phyloP scores from a whole-genome alignment of 2,329 filamentous ascomycete genomes.

The Epichloe uncinata region DNA sequence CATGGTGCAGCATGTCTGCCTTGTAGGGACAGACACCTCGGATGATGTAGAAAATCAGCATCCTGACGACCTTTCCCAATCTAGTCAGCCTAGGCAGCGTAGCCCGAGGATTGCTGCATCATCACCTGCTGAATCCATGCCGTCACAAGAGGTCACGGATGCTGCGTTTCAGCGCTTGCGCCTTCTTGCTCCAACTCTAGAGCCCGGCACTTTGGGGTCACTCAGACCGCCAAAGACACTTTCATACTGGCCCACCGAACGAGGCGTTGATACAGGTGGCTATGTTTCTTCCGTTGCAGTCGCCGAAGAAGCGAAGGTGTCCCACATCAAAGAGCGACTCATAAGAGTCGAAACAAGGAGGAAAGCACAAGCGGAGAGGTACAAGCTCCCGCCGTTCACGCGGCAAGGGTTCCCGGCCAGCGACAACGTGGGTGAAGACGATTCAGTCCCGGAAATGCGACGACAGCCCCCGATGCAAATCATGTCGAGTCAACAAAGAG shows the following conservation, averaged over 20 bases:
- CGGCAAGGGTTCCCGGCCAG: slow-evolving; percentile 12
- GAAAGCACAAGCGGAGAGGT: slow-evolving; percentile 21
- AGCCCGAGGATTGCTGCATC: slow-evolving; percentile 4
- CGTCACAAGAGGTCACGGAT: slow-evolving; percentile 10
- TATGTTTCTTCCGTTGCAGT: slow-evolving; percentile 27
- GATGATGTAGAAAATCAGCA: slow-evolving; percentile 6
- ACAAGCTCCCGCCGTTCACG: slow-evolving; percentile 17
- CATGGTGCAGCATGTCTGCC: slow-evolving; percentile 19
- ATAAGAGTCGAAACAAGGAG: slow-evolving; percentile 20
- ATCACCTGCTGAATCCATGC: slow-evolving; percentile 4
- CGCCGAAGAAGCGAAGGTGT: slow-evolving; percentile 22
- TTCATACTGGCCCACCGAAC: slow-evolving; percentile 26
- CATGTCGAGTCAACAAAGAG: slow-evolving; percentile 24
- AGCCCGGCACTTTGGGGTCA: slow-evolving; percentile 12
- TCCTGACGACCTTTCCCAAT: slow-evolving; percentile 3
- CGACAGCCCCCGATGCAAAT: slow-evolving; percentile 13
- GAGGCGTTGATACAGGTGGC: slow-evolving; percentile 19
- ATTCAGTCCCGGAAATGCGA: slow-evolving; percentile 6
- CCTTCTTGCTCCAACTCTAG: slow-evolving; percentile 20
- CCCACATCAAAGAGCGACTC: slow-evolving; percentile 20
- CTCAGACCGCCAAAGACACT: slow-evolving; percentile 19
- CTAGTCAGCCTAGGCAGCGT: background rate
- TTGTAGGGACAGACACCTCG: slow-evolving; percentile 14
- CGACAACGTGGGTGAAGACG: slow-evolving; percentile 4
- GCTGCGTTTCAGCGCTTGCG: slow-evolving; percentile 21